phyloP scores from a whole-genome alignment of 352 stramenopile genomes.

The Stramenopiles sp. region DNA sequence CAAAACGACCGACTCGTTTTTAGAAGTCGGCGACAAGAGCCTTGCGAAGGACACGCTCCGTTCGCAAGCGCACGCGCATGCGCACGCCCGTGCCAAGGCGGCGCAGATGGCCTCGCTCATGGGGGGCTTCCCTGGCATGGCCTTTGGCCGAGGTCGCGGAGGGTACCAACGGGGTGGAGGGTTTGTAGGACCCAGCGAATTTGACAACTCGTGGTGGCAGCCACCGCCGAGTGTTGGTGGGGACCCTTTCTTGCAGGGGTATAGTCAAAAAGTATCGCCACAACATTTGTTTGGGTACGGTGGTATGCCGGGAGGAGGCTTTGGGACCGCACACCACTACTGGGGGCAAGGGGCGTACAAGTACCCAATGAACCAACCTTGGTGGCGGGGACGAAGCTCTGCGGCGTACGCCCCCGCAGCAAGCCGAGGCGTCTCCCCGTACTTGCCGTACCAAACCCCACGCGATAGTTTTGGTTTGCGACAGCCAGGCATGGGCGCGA shows the following conservation, averaged over 20 bases:
- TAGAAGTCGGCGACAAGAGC: no score
- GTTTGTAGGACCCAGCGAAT: neutral
- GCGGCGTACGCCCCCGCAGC: neutral
- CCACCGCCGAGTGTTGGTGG: slow-evolving; percentile 1
- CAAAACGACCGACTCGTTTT: no score
- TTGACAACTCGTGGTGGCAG: slow-evolving; percentile 13
- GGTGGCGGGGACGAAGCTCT: neutral
- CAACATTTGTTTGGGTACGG: slow-evolving; percentile 11
- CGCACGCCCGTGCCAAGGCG: neutral
- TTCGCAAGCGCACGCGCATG: neutral
- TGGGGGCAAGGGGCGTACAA: slow-evolving; percentile 2
- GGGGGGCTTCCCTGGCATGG: neutral
- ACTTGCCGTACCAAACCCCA: slow-evolving; percentile 5
- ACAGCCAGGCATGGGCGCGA: neutral
- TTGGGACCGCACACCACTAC: slow-evolving; percentile 6
- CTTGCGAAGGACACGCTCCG: slow-evolving; percentile 1
- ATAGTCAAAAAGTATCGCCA: slow-evolving; percentile 10
- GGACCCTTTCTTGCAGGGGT: slow-evolving; percentile 12
- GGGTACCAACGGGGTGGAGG: neutral
- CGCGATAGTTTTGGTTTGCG: neutral
- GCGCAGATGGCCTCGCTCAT: neutral
- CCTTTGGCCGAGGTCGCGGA: neutral
- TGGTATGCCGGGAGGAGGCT: neutral
- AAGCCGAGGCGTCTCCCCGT: neutral
- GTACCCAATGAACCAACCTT: slow-evolving; percentile 10